A percentile compares a stretch with the other conserved stretches of the same genome.
Evolutionary conservation across 2,329 filamentous ascomycete genomes (phyloP).

Genomic region (Microsporum audouinii): DNA sequence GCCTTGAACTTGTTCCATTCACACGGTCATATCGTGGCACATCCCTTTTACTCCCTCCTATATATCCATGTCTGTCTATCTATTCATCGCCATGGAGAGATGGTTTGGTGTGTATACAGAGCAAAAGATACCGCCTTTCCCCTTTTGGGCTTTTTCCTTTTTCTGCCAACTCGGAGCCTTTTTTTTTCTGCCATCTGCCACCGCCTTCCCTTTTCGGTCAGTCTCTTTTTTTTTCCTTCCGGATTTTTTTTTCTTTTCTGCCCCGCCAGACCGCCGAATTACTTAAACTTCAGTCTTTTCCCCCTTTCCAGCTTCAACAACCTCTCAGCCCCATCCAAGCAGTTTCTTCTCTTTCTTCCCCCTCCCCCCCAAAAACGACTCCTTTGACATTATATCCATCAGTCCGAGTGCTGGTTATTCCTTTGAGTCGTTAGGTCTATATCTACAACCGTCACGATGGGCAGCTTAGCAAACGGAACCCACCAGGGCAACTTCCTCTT

Average conservation of each 20-base stretch:
- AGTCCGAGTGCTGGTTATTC: constrained; percentile 5
- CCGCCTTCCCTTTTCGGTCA: constrained; percentile 1
- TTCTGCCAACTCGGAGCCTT: not conserved
- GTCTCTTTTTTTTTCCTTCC: not conserved
- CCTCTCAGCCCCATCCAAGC: not conserved
- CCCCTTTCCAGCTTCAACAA: not conserved
- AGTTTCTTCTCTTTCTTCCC: constrained; percentile 8
- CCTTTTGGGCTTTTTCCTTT: not conserved
- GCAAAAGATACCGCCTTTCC: not conserved
- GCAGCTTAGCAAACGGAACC: constrained; percentile 16
- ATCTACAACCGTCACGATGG: constrained; percentile 43
- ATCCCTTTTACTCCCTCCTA: too few species aligned
- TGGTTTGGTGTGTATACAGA: too few species aligned
- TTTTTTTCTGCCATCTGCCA: constrained; percentile 6
- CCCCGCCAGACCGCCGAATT: not conserved
- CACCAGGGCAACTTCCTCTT: constrained; percentile 63
- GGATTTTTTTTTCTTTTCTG: not conserved
- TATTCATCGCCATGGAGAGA: too few species aligned
- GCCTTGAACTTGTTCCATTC: too few species aligned
- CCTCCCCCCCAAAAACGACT: constrained; percentile 17
- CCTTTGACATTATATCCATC: constrained; percentile 15
- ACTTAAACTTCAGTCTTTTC: not conserved
- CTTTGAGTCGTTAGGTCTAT: constrained; percentile 16
- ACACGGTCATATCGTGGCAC: too few species aligned
- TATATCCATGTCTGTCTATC: too few species aligned